Evolutionary conservation across 2,329 filamentous ascomycete genomes (phyloP), one percentile per base, ranked within the genome.

Genomic region (Colletotrichum falcatum): DNA sequence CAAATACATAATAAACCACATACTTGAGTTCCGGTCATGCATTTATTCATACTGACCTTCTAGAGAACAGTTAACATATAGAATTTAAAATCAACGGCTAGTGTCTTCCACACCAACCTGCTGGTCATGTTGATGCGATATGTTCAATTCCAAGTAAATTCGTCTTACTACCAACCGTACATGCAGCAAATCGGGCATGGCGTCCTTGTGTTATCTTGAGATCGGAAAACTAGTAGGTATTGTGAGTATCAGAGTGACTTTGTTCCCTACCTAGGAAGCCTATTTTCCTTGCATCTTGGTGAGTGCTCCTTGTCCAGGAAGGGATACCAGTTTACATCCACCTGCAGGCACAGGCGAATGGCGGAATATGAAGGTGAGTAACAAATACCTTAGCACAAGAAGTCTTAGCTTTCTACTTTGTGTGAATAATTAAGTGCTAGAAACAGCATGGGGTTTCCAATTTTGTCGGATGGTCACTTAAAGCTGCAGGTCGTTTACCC

Each of bases 191-290:
- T 6, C 20, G 2, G 5, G n/a, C 1, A 11, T n/a, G 8, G 5
- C 42, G 42, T 20, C 23, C 20, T 11, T n/a, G 4, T 46, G 1
- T n/a, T n/a, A 46, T n/a, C 11, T 44, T n/a, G 8, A n/a, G 20
- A 46, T n/a, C 2, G 9, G 2, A 4, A 8, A 20, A n/a, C n/a
- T 12, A 2, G 12, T 46, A n/a, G n/a, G n/a, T 4, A 12, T n/a
- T 46, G 0, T 0, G 20, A n/a, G 12, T 11, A n/a, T 46, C 4
- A 0, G 9, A n/a, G 7, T 8, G 20, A 12, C 42, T n/a, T n/a
- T 6, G 7, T n/a, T 46, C 20, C 4, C 20, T 9, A n/a, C 42
- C 3, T 12, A 46, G 20, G 9, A 6, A 8, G 42, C 42, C 2
- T 44, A 9, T 1, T 44, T 44, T 12, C 18, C 20, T 16, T 46